phyloP scores from a whole-genome alignment of 2,329 filamentous ascomycete species.

The Colletotrichum sp. region DNA sequence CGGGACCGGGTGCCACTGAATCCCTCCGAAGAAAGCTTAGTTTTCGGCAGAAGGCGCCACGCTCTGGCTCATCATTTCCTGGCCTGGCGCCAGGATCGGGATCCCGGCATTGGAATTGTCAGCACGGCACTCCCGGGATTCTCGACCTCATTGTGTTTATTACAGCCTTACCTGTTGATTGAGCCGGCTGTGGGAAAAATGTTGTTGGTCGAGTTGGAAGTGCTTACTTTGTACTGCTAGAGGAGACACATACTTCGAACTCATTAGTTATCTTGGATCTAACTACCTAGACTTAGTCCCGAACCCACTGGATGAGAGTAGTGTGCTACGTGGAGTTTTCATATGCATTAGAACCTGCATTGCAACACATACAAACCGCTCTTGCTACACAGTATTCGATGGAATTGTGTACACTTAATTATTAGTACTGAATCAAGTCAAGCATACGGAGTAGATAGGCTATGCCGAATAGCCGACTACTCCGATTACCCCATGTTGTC shows the following conservation, averaged over 20 bases:
- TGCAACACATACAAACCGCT: too few species aligned
- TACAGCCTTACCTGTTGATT: neutral
- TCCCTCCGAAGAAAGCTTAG: neutral
- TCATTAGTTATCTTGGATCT: too few species aligned
- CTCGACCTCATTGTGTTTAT: neutral
- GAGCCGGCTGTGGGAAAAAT: fast-evolving
- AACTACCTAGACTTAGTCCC: too few species aligned
- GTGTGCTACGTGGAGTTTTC: too few species aligned
- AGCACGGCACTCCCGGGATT: neutral
- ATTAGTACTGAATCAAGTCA: too few species aligned
- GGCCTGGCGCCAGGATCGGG: neutral
- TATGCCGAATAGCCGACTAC: too few species aligned
- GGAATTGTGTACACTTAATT: too few species aligned
- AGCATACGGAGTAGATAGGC: too few species aligned
- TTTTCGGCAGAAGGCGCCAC: neutral
- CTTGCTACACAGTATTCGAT: too few species aligned
- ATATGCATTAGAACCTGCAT: too few species aligned
- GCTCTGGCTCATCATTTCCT: neutral
- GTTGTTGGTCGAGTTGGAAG: neutral
- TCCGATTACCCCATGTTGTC: too few species aligned
- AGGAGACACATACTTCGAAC: neutral
- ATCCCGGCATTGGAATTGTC: neutral
- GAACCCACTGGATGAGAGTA: too few species aligned
- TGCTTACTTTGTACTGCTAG: neutral
- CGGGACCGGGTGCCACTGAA: neutral